Conservation (phyloP, 1,284 basidiomycete genomes). For the Ganoderma lingzhi region DNA sequence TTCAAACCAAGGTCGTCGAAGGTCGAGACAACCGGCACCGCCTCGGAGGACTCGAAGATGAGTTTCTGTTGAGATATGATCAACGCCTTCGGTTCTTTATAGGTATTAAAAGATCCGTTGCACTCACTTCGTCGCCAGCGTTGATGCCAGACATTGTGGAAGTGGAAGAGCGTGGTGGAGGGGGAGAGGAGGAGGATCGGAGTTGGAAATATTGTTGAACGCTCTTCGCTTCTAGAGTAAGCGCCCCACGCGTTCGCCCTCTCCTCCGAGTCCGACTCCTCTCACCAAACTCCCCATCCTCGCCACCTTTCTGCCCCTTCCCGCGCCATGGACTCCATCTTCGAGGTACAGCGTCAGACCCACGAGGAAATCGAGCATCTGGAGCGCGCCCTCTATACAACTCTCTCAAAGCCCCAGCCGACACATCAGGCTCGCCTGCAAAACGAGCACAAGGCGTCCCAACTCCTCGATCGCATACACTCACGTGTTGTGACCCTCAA, state of each 20-base stretch:
- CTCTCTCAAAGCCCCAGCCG: slow-evolving; percentile 69
- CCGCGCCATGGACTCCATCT: slow-evolving; percentile 83
- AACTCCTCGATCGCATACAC: slow-evolving; percentile 85
- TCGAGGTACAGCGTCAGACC: slow-evolving; percentile 92
- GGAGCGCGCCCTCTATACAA: slow-evolving; percentile 74
- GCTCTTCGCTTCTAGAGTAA: slow-evolving; percentile 17
- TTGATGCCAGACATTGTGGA: slow-evolving; percentile 78
- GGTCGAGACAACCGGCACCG: slow-evolving; percentile 85
- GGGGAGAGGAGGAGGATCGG: slow-evolving; percentile 53
- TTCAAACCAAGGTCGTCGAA: slow-evolving; percentile 96
- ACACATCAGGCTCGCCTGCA: slow-evolving; percentile 75
- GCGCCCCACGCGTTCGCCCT: slow-evolving; percentile 25
- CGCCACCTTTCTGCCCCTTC: slow-evolving; percentile 17
- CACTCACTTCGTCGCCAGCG: slow-evolving; percentile 75
- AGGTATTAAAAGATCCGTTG: background rate
- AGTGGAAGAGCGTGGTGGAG: slow-evolving; percentile 34
- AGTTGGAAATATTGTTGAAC: slow-evolving; percentile 55
- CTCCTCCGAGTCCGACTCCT: background rate
- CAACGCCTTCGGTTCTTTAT: background rate
- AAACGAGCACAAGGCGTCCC: slow-evolving; percentile 88
- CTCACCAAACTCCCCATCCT: slow-evolving; percentile 6
- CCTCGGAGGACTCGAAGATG: slow-evolving; percentile 97
- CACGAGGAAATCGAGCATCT: slow-evolving; percentile 97
- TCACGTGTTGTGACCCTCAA: slow-evolving; percentile 74
- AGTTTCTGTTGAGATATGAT: slow-evolving; percentile 69